Base-by-base conservation (phyloP, 208 protist species). In the Blastocrithidia nonstop region DNA sequence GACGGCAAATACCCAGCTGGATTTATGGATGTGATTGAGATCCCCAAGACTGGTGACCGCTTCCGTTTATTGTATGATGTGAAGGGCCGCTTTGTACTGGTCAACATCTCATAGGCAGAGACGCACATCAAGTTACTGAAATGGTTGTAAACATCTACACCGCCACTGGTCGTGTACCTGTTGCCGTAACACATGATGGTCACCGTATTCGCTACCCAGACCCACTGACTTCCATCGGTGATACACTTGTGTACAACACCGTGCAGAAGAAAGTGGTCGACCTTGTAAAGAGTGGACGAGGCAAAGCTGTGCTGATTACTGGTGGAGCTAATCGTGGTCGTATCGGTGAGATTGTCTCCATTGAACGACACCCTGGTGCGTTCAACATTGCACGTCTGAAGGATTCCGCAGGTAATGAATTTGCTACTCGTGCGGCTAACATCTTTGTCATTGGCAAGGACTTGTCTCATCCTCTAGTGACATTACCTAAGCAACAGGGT, bases 141-240 rank as follows among this genome's bases (percentile, higher is more conserved):
- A 61, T 48, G 49, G 95, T 99, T 26, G 73, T 57, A 38, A 86
- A 80, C 33, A 37, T 95, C 21, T 73, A 67, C 54, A 77, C 95
- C 40, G 96, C 92, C 29, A 65, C 84, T 26, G 80, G 90, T 26
- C 87, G 84, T 53, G 85, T 99, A 55, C 98, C 97, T 46, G 96
- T 91, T 66, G 55, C 98, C 52, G 72, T 91, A 43, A 99, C 98
- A 32, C 93, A 99, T 68, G 98, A 99, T 59, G 97, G 96, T 43
- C 93, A 98, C 70, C 98, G 96, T 60, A 97, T 99, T 65, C 93
- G 97, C 65, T 99, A 98, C 81, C 95, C 96, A 39, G 91, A 99
- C 66, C 96, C 96, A 59, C 57, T 71, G 46, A 92, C 98, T 59
- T 76, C 88, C 45, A 74, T 82, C 41, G 91, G 93, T 56, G 98